Conservation (phyloP, 495 filamentous ascomycete species). For the Tuber calosporum region DNA sequence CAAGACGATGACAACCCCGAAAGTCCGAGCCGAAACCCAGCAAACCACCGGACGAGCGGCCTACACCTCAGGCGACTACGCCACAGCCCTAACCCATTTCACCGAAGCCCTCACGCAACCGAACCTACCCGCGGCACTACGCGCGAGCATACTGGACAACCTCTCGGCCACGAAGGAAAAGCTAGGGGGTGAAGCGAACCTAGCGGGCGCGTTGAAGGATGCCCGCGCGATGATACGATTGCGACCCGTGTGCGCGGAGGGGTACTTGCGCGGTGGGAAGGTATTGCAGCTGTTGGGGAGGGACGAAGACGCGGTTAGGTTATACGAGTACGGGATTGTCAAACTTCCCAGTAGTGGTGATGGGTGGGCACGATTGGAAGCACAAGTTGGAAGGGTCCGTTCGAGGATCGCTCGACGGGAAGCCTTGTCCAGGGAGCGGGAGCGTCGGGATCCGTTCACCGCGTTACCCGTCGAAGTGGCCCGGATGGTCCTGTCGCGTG, state of each 20-base stretch:
- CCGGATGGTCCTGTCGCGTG: conserved; percentile 27
- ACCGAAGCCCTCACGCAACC: not conserved
- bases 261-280: conserved; percentile 60
- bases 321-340: conserved; percentile 57
- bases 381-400: conserved; percentile 28
- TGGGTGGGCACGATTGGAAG: conserved; percentile 17
- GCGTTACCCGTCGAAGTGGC: conserved; percentile 32
- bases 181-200: conserved; percentile 44
- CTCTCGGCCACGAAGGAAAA: conserved; percentile 57
- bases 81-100: not conserved
- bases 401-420: conserved; percentile 16
- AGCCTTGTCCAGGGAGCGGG: not conserved
- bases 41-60: not conserved
- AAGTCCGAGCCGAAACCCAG: not conserved
- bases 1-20: not conserved
- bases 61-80: not conserved
- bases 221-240: conserved; percentile 49
- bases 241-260: conserved; percentile 51
- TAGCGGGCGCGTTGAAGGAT: conserved; percentile 47
- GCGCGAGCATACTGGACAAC: conserved; percentile 51
- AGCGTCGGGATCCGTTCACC: conserved; percentile 25
- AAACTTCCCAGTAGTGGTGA: conserved; percentile 45
- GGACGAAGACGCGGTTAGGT: conserved; percentile 49
- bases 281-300: conserved; percentile 53
- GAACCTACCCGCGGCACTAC: conserved; percentile 9